Conservation (phyloP, 305 asterid genomes). For the Fraxinus latifolia region DNA sequence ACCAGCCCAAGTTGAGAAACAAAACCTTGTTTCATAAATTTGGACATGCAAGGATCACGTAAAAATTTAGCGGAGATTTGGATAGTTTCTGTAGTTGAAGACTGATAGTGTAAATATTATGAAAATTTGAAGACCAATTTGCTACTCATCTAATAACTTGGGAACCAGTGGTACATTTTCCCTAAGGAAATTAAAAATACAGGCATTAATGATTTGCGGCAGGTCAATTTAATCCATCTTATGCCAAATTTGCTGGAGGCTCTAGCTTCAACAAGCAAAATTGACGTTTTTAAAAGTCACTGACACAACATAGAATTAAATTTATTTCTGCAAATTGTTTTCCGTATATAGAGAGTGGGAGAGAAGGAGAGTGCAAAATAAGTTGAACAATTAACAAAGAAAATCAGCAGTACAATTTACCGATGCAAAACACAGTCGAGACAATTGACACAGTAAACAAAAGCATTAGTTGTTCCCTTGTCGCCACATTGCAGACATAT, state of each 20-base stretch:
- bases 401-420: conserved; percentile 29
- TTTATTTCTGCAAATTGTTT: background rate
- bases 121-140: background rate
- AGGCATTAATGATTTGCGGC: background rate
- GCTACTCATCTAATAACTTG: background rate
- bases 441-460: conserved; percentile 59
- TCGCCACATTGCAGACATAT: conserved; percentile 45
- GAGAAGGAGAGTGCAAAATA: background rate
- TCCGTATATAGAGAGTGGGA: background rate
- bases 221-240: background rate
- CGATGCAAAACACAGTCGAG: conserved; percentile 58
- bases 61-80: background rate
- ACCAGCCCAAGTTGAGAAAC: background rate
- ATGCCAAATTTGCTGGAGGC: background rate
- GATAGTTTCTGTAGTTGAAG: background rate
- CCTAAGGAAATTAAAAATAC: background rate
- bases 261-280: background rate
- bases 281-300: background rate
- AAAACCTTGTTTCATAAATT: background rate
- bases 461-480: conserved; percentile 51
- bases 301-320: background rate
- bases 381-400: background rate
- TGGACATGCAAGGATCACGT: background rate
- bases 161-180: background rate
- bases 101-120: background rate